phyloP scores from a whole-genome alignment of 495 filamentous ascomycete genomes.

The Tuber indicum region DNA sequence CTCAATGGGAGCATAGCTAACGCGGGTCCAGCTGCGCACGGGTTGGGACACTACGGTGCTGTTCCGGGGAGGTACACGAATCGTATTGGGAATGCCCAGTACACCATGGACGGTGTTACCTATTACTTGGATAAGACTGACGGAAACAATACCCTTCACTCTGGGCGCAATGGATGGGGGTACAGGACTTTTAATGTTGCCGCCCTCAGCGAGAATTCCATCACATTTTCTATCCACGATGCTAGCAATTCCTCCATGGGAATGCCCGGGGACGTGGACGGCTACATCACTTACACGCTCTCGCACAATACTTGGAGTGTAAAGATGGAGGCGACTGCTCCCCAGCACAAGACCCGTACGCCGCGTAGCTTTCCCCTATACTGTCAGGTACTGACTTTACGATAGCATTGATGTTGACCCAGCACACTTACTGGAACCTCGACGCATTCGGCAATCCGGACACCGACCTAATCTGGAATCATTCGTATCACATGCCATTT shows the following conservation, averaged over 20 bases:
- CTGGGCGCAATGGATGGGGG: slow-evolving; percentile 57
- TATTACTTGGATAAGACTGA: slow-evolving; percentile 52
- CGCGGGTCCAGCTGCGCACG: slow-evolving; percentile 43
- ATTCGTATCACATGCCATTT: slow-evolving; percentile 65
- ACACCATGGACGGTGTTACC: slow-evolving; percentile 50
- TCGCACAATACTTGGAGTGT: slow-evolving; percentile 50
- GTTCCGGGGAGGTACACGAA: slow-evolving; percentile 54
- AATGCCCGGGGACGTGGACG: slow-evolving; percentile 68
- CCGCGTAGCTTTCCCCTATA: background rate
- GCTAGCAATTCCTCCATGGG: slow-evolving; percentile 56
- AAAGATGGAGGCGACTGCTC: slow-evolving; percentile 51
- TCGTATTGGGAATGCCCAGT: slow-evolving; percentile 52
- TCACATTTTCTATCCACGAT: slow-evolving; percentile 74
- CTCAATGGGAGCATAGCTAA: slow-evolving; percentile 41
- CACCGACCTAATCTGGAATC: slow-evolving; percentile 60
- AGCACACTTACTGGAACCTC: slow-evolving; percentile 84
- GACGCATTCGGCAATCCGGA: slow-evolving; percentile 61
- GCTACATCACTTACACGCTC: slow-evolving; percentile 65
- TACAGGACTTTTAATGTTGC: slow-evolving; percentile 53
- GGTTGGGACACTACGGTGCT: slow-evolving; percentile 48
- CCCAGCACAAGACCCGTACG: slow-evolving; percentile 50
- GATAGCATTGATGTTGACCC: slow-evolving; percentile 59
- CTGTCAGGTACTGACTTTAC: background rate
- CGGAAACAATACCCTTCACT: slow-evolving; percentile 56
- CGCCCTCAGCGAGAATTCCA: slow-evolving; percentile 56